phyloP scores from a whole-genome alignment of 768 basidiomycete species.

The Exidia glandulosa region DNA sequence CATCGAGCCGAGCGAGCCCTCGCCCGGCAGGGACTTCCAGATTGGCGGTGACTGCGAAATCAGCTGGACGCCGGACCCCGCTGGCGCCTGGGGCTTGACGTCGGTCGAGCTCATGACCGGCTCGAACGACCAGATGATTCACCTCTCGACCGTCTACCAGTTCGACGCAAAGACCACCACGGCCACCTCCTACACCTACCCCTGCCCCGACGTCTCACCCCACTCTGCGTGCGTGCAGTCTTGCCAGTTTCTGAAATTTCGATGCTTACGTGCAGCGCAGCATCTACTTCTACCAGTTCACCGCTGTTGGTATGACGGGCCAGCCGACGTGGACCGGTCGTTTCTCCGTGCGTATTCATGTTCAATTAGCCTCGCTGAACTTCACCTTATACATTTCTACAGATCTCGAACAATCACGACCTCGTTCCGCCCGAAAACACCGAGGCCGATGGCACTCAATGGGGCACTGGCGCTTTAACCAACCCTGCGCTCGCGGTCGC shows the following conservation, averaged over 20 bases:
- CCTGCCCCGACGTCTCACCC: constrained; percentile 55
- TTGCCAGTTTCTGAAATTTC: background rate
- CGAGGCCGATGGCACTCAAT: constrained; percentile 37
- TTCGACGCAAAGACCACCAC: constrained; percentile 47
- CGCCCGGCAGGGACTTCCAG: constrained; percentile 46
- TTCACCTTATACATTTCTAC: background rate
- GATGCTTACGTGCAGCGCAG: constrained; percentile 42
- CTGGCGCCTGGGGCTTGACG: constrained; percentile 57
- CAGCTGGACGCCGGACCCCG: constrained; percentile 44
- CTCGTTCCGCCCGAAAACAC: constrained; percentile 44
- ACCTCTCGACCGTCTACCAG: constrained; percentile 34
- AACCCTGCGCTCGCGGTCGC: constrained; percentile 27
- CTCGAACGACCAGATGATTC: constrained; percentile 55
- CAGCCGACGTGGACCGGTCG: background rate
- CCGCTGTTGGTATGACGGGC: constrained; percentile 16
- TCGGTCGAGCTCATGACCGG: constrained; percentile 75
- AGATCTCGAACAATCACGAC: constrained; percentile 23
- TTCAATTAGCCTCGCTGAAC: background rate
- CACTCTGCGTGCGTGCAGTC: background rate
- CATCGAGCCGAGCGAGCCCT: constrained; percentile 47
- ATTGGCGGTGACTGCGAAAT: constrained; percentile 45
- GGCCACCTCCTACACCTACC: constrained; percentile 36
- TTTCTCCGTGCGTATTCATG: background rate
- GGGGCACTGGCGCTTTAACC: constrained; percentile 52
- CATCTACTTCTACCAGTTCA: constrained; percentile 78